Base-by-base conservation (phyloP, 345 rosid genomes). In the Capsella bursapastoris region DNA sequence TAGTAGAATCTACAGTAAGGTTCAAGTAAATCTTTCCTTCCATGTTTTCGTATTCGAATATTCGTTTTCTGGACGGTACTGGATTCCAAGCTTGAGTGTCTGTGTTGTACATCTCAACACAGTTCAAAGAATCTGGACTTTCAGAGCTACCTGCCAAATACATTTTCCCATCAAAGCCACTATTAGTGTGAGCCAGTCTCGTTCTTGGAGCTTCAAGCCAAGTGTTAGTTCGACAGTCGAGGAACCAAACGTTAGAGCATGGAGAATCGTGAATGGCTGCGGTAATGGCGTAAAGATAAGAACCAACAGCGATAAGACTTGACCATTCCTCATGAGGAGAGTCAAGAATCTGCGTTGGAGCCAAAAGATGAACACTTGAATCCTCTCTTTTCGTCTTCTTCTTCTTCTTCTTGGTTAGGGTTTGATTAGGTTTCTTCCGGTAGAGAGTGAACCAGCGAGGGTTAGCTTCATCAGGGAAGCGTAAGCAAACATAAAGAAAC, bases 371-470 rank as follows among this genome's bases (percentile, higher is more conserved):
- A 3, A 2, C 9, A 47, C 51, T 47, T 47, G 51, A 7, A 3
- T 47, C 1, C 51, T 47, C 37, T 34, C 2, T 34, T 7, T 34
- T 34, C 8, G 0, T 44, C 48, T n/a, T 45, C 18, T 14, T 45
- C 18, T 47, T 47, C 51, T 15, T 47, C 51, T 48, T 48, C 8
- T 7, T 48, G 10, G 8, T 48, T 48, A 48, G 51, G 51, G 10
- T 48, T 48, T 48, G 51, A 48, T 48, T 48, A 48, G 51, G 51
- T 48, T 41, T 40, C 40, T 44, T 45, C 22, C 8, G 50, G 22
- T 45, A 6, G 25, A 48, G 51, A 15, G 1, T 15, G 51, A 15
- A 48, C 51, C 51, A 48, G 25, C 51, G 51, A 48, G 10, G 51
- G 4, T 48, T 48, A 48, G 25, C 0, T 48, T 48, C 51, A 2